These are phyloP conservation scores for Eremochloa ophiuroides DNA, from an alignment of 176 grass and related monocot genomes.

Conservation along the genomic window DNA sequence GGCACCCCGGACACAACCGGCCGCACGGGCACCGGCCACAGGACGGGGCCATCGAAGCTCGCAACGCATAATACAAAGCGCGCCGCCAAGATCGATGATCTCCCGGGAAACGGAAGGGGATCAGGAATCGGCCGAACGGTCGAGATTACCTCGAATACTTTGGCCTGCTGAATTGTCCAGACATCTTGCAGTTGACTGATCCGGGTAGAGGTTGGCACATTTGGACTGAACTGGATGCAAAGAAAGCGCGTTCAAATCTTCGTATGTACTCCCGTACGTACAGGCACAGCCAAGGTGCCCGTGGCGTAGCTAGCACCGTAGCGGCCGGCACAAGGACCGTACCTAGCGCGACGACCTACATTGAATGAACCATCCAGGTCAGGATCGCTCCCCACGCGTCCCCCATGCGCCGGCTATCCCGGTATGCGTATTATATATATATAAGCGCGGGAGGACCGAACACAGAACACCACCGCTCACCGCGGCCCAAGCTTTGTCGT, in stretches of 20 bases:
- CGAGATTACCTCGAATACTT: too few relatives aligned
- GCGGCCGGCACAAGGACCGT: neutral
- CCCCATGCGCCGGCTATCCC: neutral
- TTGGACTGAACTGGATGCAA: neutral
- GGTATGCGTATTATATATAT: constrained; percentile 20
- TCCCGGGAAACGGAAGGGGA: too few relatives aligned
- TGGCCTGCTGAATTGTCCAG: too few relatives aligned
- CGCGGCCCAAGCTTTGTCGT: neutral
- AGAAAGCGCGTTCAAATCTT: constrained; percentile 27
- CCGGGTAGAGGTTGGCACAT: neutral
- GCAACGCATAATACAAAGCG: too few relatives aligned
- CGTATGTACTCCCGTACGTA: neutral
- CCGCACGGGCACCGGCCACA: too few relatives aligned
- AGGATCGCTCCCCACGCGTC: neutral
- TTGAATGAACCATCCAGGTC: constrained; percentile 20
- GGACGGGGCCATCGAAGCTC: too few relatives aligned
- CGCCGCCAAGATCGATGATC: too few relatives aligned
- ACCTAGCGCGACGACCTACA: constrained; percentile 4
- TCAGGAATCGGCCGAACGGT: too few relatives aligned
- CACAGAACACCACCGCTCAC: neutral
- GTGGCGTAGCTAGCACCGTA: too few relatives aligned
- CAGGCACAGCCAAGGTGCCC: neutral
- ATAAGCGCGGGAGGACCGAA: neutral
- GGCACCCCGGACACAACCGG: too few relatives aligned
- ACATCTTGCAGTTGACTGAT: neutral